Percentiles rank a stretch among this genome's conserved stretches.
Evolutionary conservation across 768 basidiomycete genomes (phyloP).

Genomic region (Serendipita sp.): DNA sequence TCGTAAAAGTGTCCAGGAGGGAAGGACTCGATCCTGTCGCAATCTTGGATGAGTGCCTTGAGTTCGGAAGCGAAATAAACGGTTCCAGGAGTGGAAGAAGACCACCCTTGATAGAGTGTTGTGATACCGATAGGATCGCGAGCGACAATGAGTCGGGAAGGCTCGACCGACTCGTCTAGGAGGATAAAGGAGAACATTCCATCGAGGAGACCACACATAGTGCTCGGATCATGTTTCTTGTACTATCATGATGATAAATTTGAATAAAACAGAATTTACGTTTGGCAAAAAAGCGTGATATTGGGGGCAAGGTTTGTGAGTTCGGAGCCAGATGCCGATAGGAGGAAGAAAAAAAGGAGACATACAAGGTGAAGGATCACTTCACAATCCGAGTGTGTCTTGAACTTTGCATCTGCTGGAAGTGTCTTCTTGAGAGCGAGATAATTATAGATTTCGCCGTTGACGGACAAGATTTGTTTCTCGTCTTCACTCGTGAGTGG

Average conservation of each 20-base stretch:
- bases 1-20: constrained; percentile 96
- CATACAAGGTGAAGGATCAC: constrained; percentile 83
- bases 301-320: neutral
- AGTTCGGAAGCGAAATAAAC: constrained; percentile 93
- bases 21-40: constrained; percentile 88
- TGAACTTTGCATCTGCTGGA: constrained; percentile 59
- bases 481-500: constrained; percentile 79
- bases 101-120: constrained; percentile 96
- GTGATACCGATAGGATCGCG: constrained; percentile 97
- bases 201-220: constrained; percentile 64
- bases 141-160: constrained; percentile 83
- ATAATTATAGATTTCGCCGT: constrained; percentile 99
- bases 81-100: constrained; percentile 60
- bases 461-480: constrained; percentile 74
- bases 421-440: constrained; percentile 55
- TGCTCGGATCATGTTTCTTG: constrained; percentile 54
- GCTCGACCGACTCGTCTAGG: constrained; percentile 80
- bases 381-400: constrained; percentile 97
- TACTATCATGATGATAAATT: constrained; percentile 36
- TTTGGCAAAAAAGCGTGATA: neutral
- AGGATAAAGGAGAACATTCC: constrained; percentile 99
- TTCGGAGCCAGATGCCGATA: neutral
- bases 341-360: constrained; percentile 1
- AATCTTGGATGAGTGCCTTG: constrained; percentile 79
- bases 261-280: neutral